Base-by-base conservation (phyloP, 176 grass and related monocot genomes). In the Musa schizocarpa region DNA sequence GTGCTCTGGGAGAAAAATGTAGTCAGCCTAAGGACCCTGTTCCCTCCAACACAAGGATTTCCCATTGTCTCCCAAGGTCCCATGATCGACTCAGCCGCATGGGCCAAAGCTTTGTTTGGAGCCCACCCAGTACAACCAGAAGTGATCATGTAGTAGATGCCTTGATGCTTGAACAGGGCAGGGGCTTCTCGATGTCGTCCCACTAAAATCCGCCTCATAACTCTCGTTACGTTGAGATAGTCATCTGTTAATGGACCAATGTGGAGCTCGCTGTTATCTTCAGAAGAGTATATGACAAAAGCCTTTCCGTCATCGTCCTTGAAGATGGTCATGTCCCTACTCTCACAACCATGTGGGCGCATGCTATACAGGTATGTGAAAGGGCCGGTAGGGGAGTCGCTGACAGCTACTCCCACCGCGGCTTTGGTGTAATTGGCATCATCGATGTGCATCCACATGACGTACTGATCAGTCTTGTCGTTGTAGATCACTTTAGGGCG, bases 391-490 rank as follows among this genome's bases (percentile, higher is more conserved):
- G 96, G 81, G 23, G 74, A 87, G 52, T 87, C 81, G 27, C 88
- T 88, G 51, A 82, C 50, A 0, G 91, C 88, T 63, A 99, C 88
- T 20, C 96, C 96, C 27, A 99, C 85, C 11, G 91, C 92, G 0
- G 96, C 96, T 77, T 89, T 95, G 25, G 96, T 94, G 76, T 99
- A 99, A 69, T 95, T 99, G 24, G 76, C 85, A 75, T 99, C 89
- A 67, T 99, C 96, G 80, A 99, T 79, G 74, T 95, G 96, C 91
- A 99, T 95, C 96, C 96, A 99, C 96, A 99, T 99, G 78, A 99
- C 86, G 29, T 99, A 99, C 65, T 83, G 81, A 70, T 82, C 76
- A 9, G 88, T 89, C 43, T 69, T 72, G 26, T 92, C 88, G 71
- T 99, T 99, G 83, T 91, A 95, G 77, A 99, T 92, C 80, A 99